Base-by-base conservation (phyloP, 2,329 filamentous ascomycete species). In the Cercospora sojina region DNA sequence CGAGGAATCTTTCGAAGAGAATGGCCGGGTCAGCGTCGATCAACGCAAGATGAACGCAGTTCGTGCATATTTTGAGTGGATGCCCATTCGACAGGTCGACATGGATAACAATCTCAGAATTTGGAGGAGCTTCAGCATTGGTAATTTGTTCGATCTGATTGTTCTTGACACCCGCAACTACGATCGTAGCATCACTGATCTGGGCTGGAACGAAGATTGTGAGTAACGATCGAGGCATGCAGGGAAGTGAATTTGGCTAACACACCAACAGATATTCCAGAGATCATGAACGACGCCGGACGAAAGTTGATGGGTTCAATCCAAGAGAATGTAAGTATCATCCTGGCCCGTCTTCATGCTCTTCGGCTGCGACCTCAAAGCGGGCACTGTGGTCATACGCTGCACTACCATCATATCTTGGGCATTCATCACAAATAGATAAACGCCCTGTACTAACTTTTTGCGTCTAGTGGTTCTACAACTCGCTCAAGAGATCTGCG, bases 391-490 rank as follows among this genome's bases (percentile, higher is more conserved):
- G 31, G 4, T 32, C 10, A 12, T 12, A 32, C 10, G 31, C 31
- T 32, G 31, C 31, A 12, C 10, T 12, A 4, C 12, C 9, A 4
- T 10, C 31, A 32, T 3, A 12, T 32, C 31, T 32, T 10, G 5
- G 6, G 31, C 31, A 12, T 3, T 32, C 31, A 8, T 32, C 31
- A 12, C 31, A 32, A 35, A 13, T 1, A 35, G 10, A 35, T 25
- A 12, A 5, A 7, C 5, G n/a, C n/a, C 9, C 3, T 9, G 41
- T 20, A 8, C 23, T 53, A 7, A 53, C 47, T n/a, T 3, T 4
- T 13, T 13, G 2, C 0, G 0, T 51, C 13, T 5, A 53, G 47
- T 75, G 73, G 73, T 88, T 91, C 77, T 90, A 89, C 74, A 80
- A 81, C 49, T 67, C 68, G 23, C 66, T 77, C 3, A 71, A 70